Base-by-base conservation (phyloP, 179 eudicot genomes). In the Beta corolliflora region DNA sequence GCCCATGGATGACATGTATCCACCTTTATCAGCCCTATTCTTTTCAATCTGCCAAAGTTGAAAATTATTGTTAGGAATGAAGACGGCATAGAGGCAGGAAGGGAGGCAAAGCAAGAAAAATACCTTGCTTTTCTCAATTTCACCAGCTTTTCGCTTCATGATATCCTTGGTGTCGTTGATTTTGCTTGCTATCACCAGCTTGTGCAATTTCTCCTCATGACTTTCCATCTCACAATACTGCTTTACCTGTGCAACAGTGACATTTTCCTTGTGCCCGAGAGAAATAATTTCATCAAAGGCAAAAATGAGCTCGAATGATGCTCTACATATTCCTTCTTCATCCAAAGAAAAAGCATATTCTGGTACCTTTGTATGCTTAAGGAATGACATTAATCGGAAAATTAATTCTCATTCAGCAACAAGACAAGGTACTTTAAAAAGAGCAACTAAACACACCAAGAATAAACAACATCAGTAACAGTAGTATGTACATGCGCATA, bases 211-310 rank as follows among this genome's bases (percentile, higher is more conserved):
- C 88, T 96, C 99, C 81, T 94, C 99, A 67, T 96, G 97, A 88
- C 99, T 96, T 87, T 96, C 99, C 99, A 96, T 96, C 86, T 96
- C 99, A 88, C 96, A 92, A 85, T 94, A 96, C 85, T 96, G 99
- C 84, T 92, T 96, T 84, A 96, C 98, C 86, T 93, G 97, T 63
- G 97, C 91, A 86, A 90, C 92, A 64, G 97, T 96, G 80, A 94
- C 97, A 89, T 77, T 91, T 84, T 92, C 97, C 78, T 89, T 92
- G 92, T 91, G 94, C 83, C 84, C 84, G 55, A 89, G 89, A 54
- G 94, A 89, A 46, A 96, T 96, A 67, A 91, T 92, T 88, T 96
- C 99, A 84, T 96, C 99, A 81, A 96, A 96, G 70, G 98, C 96
- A 87, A 94, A 94, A 77, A 94, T 89, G 75, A 96, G 86, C 85